A percentile compares a stretch with the other conserved stretches of the same genome.
Conservation (phyloP, 2,329 filamentous ascomycete species). For the Colletotrichum camelliae region DNA sequence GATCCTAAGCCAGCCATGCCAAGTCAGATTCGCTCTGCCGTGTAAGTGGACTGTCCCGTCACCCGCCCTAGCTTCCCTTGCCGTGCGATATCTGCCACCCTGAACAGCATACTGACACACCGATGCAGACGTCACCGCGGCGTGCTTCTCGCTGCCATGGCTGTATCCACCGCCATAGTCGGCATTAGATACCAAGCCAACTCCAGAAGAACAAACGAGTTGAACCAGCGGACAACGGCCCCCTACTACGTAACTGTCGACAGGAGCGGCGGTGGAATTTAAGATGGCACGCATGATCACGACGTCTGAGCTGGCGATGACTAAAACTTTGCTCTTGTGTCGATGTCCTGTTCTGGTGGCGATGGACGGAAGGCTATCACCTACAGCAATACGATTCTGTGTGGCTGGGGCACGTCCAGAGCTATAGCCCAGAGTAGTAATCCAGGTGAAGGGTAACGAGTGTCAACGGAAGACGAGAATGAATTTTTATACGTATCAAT, state of each 20-base stretch:
- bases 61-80: conserved; percentile 27
- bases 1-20: conserved; percentile 8
- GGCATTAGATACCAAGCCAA: conserved; percentile 40
- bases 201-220: conserved; percentile 46
- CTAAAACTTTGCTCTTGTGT: neutral
- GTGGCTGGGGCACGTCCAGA: neutral
- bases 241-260: conserved; percentile 56
- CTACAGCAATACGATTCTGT: neutral
- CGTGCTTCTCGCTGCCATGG: conserved; percentile 37
- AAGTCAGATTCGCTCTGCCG: conserved; percentile 16
- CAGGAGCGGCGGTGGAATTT: conserved; percentile 54
- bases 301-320: neutral
- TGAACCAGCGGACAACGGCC: conserved; percentile 41
- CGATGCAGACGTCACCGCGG: conserved; percentile 41
- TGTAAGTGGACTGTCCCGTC: conserved; percentile 26
- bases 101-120: neutral
- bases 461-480: neutral
- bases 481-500: conserved; percentile 3
- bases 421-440: neutral
- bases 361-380: neutral
- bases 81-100: neutral
- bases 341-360: neutral
- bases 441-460: neutral
- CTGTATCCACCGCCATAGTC: conserved; percentile 30
- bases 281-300: neutral